Base-by-base conservation (phyloP, 768 basidiomycete species). In the Lentinula detonsa region DNA sequence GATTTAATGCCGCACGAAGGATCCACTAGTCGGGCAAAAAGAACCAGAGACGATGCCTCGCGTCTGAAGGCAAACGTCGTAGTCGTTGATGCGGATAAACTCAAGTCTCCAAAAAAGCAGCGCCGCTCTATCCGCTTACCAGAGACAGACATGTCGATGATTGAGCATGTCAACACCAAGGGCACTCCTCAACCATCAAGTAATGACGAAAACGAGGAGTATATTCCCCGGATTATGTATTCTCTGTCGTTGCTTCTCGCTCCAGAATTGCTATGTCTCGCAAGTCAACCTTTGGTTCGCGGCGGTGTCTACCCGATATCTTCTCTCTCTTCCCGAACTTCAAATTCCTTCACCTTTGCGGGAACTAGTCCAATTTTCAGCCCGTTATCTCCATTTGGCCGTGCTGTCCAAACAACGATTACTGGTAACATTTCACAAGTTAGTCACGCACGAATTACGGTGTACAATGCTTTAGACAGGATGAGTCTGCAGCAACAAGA, bases 211-310 rank as follows among this genome's bases (percentile, higher is more conserved):
- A 28, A 49, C 3, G 46, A 45, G 1, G 43, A 46, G 6, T 5
- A 49, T 23, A 43, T 59, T n/a, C 42, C 42, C 16, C 18, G 46
- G 18, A 59, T 59, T 13, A 48, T 59, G 57, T 28, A 49, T 39
- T 35, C 40, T 18, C 42, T 59, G 7, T 43, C 46, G 8, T 45
- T 13, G 23, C 55, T 59, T 23, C 40, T 16, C 8, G 45, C 57
- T 37, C 57, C 57, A 21, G 57, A 46, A 45, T 23, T 59, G 18
- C 2, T 59, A 48, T 59, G 43, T 49, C 45, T 59, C 15, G 57
- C 57, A 3, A 59, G 57, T 48, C 57, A 59, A 15, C 57, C 57
- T 35, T 18, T 59, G 45, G 37, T 59, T 18, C 43, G 48, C 11
- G 57, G 57, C 5, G 57, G 57, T 18, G 28, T 59, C 18, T 40